A percentile compares a stretch with the other conserved stretches of the same genome.
These are phyloP conservation scores for Pinus tabuliformis DNA, from an alignment of 75 land plant genomes.

Conservation along the genomic window DNA sequence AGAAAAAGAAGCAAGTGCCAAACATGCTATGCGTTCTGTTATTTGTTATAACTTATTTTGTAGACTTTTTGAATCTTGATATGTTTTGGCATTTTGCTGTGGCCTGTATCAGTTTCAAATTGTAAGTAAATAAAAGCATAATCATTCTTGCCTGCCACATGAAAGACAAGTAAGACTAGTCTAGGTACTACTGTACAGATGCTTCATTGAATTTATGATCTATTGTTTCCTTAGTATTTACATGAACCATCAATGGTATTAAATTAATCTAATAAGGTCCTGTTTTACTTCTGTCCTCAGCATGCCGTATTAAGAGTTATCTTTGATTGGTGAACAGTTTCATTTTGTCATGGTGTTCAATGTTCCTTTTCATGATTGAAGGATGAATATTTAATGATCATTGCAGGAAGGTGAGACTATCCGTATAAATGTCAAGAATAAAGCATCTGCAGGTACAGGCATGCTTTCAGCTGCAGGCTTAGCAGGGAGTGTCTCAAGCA, in stretches of 20 bases:
- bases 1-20: too few relatives aligned
- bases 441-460: constrained; percentile 63
- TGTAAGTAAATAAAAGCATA: neutral
- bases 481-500: constrained; percentile 32
- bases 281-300: neutral
- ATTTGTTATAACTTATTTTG: neutral
- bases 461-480: constrained; percentile 86
- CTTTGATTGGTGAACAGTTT: neutral
- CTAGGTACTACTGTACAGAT: too few relatives aligned
- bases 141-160: neutral
- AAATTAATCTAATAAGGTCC: neutral
- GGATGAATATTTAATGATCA: constrained; percentile 1
- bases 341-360: constrained; percentile 1
- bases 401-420: constrained; percentile 97
- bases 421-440: constrained; percentile 87
- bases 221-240: neutral
- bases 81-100: neutral
- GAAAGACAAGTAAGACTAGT: neutral
- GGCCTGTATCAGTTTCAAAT: neutral
- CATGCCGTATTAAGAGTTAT: neutral
- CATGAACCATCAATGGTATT: neutral
- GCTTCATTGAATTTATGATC: too few relatives aligned
- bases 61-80: neutral
- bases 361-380: neutral
- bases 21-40: neutral